These are phyloP conservation scores for Stropharia rugosoannulata DNA, from an alignment of 768 basidiomycete genomes.

Conservation along the genomic window DNA sequence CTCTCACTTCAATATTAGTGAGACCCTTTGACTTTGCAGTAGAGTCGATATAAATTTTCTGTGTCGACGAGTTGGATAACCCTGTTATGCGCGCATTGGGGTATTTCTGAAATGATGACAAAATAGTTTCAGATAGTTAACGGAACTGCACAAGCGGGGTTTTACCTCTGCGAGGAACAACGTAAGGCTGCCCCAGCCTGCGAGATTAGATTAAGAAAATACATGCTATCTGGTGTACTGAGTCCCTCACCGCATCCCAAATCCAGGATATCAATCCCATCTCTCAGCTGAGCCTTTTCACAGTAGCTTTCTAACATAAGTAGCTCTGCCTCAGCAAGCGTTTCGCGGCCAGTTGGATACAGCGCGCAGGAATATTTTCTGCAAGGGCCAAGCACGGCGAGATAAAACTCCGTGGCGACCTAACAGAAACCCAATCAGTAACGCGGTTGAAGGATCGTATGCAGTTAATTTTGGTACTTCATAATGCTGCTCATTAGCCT, in stretches of 20 bases:
- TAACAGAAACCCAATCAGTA: constrained; percentile 16
- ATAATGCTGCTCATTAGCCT: constrained; percentile 78
- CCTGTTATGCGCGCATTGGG: constrained; percentile 61
- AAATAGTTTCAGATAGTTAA: not conserved
- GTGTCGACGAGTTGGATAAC: constrained; percentile 67
- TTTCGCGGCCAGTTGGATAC: constrained; percentile 60
- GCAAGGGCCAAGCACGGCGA: constrained; percentile 61
- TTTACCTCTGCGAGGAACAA: constrained; percentile 60
- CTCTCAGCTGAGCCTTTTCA: constrained; percentile 56
- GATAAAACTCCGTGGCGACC: constrained; percentile 62
- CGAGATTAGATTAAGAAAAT: not conserved
- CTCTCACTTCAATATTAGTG: constrained; percentile 48
- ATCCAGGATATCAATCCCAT: constrained; percentile 65
- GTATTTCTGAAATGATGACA: constrained; percentile 49
- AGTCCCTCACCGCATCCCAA: constrained; percentile 57
- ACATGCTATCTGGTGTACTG: not conserved
- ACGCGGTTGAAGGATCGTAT: not conserved
- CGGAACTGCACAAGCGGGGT: not conserved
- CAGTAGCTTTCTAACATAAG: constrained; percentile 70
- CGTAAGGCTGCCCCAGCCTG: constrained; percentile 73
- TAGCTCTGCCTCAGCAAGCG: constrained; percentile 61
- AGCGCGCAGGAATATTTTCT: constrained; percentile 70
- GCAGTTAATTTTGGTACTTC: constrained; percentile 41
- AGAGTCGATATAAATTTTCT: constrained; percentile 62
- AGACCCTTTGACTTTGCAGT: constrained; percentile 47